Base-by-base conservation (phyloP, 768 basidiomycete genomes). In the Rhizopogon roseolus region DNA sequence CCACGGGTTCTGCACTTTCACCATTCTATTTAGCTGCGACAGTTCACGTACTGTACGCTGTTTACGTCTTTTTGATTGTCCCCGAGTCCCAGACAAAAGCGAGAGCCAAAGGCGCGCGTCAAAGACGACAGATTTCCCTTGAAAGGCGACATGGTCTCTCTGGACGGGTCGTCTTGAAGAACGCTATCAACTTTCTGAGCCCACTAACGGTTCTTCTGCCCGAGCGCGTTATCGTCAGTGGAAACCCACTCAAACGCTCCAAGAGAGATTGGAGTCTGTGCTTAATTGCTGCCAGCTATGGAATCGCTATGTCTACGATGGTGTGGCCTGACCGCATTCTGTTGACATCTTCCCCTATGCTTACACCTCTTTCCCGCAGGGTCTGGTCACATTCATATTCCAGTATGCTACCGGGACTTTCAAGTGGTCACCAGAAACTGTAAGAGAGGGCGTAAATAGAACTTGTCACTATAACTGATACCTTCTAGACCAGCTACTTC, bases 71-170 rank as follows among this genome's bases (percentile, higher is more conserved):
- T 67, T 68, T 85, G 54, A 27, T 90, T 56, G 62, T 95, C 45
- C 93, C 93, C 0, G 93, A 97, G 67, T 90, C 91, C 0, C 75
- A 93, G 1, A 80, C 85, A 9, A 62, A 67, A 36, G 71, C 66
- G 0, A 72, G 80, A 49, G 82, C 78, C 52, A 57, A 59, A 53
- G 52, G 60, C 40, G 62, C 65, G 55, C 39, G 57, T 51, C 38
- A 57, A 49, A 49, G 55, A 57, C 2, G 51, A 52, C 5, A 49
- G 51, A 14, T 46, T 51, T 17, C 9, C 34, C 38, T 29, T n/a
- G 51, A n/a, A 10, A 49, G 51, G 27, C 62, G 62, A 4, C 17
- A 41, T 50, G 36, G 57, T 6, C 34, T 41, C 11, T 22, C 46
- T 29, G 45, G 19, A 37, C 17, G 49, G 13, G 25, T 29, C 29